Conservation (phyloP, 345 rosid species). For the Dipteronia dyeriana region DNA sequence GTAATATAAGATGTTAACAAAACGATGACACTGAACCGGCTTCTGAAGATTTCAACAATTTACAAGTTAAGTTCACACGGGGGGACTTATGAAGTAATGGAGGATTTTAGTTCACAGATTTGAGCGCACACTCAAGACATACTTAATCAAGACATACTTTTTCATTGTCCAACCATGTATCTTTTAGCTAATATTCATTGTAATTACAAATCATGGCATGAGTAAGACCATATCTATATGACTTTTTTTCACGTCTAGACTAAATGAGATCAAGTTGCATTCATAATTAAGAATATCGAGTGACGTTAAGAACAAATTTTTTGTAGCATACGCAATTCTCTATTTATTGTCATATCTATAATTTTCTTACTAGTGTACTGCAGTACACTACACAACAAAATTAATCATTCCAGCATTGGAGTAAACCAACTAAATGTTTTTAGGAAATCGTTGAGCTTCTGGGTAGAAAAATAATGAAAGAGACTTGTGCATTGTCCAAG, state of each 20-base stretch:
- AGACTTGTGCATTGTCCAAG: not conserved
- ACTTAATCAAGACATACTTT: not conserved
- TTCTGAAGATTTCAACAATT: not conserved
- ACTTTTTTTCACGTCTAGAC: not conserved
- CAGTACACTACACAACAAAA: not conserved
- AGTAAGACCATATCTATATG: not conserved
- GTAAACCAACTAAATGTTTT: not conserved
- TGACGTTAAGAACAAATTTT: too few relatives aligned
- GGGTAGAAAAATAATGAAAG: not conserved
- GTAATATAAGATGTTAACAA: constrained; percentile 17
- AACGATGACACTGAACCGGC: not conserved
- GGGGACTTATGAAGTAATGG: not conserved
- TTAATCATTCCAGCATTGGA: not conserved
- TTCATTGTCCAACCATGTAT: not conserved
- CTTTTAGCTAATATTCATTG: not conserved
- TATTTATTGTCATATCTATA: too few relatives aligned
- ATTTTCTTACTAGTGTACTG: too few relatives aligned
- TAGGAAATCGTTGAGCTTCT: not conserved
- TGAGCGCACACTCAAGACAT: not conserved
- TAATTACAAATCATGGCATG: not conserved
- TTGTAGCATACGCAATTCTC: not conserved
- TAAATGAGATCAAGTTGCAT: not conserved
- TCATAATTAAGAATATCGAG: too few relatives aligned
- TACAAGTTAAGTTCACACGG: not conserved
- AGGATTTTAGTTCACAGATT: not conserved